Evolutionary conservation across 805 yeast genomes (phyloP), one percentile per base, ranked within the genome.

Genomic region (Wickerhamiella dianesei): DNA sequence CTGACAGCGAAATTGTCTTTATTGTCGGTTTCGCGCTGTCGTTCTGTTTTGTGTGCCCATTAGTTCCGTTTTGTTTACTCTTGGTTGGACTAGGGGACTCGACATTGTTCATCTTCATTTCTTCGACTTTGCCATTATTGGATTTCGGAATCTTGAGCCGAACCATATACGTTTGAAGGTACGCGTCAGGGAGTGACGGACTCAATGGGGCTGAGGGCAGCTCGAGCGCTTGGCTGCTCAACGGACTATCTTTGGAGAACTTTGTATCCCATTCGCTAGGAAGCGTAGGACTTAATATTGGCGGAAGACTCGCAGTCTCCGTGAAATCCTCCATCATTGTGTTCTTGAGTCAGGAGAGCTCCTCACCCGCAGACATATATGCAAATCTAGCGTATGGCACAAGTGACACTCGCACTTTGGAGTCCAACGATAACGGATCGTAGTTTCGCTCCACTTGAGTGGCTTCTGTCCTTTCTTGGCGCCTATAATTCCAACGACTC

Each of bases 161-260:
- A 29, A 40, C 42, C 50, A 21, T 43, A 22, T 44, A 37, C 17
- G 35, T 35, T 43, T 47, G 45, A 55, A 42, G 60, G 43, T 60
- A 64, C 29, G 54, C 52, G 2, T 66, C 56, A 1, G 71, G 71
- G 13, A 67, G 56, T 14, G 69, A 65, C 2, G 70, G 70, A 50
- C 68, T 64, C 45, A 66, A 52, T 58, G 65, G 65, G 16, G 53
- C 52, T 35, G 56, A 48, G 12, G 64, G 65, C 19, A 64, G 50
- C 21, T 48, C 51, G 49, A 56, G 19, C 19, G 19, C 13, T 14
- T 29, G 39, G 9, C 32, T 12, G 32, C 32, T 25, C 17, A 36
- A 9, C 12, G 14, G 20, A 9, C 18, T 18, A 12, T 19, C 41
- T 8, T 8, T 8, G 4, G n/a, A 14, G 8, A 18, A 12, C 41